Base-by-base conservation (phyloP, 2,329 filamentous ascomycete species). In the Albifimbria verrucaria region DNA sequence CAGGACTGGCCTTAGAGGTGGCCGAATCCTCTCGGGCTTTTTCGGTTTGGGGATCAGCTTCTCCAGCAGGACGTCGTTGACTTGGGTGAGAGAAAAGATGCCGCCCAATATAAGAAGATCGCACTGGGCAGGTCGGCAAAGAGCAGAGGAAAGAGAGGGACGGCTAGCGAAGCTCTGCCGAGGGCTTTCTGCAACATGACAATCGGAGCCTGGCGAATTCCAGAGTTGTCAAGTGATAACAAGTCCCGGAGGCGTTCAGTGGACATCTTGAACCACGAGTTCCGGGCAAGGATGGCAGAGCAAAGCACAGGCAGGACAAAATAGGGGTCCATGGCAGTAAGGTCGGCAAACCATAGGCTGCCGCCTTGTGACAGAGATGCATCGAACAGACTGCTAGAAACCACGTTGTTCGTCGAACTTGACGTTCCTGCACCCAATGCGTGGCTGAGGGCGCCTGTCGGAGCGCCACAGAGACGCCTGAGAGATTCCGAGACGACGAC, bases 331-430 rank as follows among this genome's bases (percentile, higher is more conserved):
- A 76, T 67, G 25, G 63, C 74, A 7, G 76, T 77, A 22, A 85
- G 72, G 57, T 85, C 77, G 2, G 73, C 68, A 59, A 84, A 82
- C 80, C 81, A 84, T 17, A 83, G 68, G 41, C 71, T 74, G 23
- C 81, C 81, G 5, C 77, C 81, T 0, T 75, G 70, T 1, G 69
- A 61, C n/a, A 85, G 60, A 1, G 72, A 70, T 3, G 71, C 65
- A 43, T 79, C 65, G 36, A 67, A 58, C 51, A 68, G 57, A 52
- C 55, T 55, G 50, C 59, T 57, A 20, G 64, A 54, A 4, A 61
- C 58, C 12, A 63, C 62, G 2, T 68, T 36, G 23, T 58, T 55
- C n/a, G 65, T 56, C 3, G 62, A 49, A 7, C 55, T 52, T 4
- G 58, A 56, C 24, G 56, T 58, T 20, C 58, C 61, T 26, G 70